phyloP scores from a whole-genome alignment of 352 stramenopile species.

The Pythium utonaiense region DNA sequence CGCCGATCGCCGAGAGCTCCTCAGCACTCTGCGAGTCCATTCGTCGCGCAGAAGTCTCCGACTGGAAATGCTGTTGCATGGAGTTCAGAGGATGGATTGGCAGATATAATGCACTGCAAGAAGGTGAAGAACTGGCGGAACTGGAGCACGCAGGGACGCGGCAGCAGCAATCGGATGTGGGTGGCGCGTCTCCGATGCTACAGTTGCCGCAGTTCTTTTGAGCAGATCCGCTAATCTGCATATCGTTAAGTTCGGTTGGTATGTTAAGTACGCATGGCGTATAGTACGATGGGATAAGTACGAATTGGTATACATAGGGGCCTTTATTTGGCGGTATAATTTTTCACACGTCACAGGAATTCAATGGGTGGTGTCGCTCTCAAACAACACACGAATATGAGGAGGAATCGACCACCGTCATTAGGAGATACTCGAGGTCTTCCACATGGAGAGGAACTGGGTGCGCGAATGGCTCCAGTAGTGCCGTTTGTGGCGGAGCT shows the following conservation, averaged over 20 bases:
- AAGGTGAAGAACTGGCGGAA: neutral
- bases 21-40: too few relatives aligned
- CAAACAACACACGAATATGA: neutral
- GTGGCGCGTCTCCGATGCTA: conserved; percentile 16
- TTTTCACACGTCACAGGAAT: conserved; percentile 14
- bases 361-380: neutral
- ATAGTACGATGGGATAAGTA: neutral
- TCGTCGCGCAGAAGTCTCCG: too few relatives aligned
- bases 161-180: too few relatives aligned
- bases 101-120: too few relatives aligned
- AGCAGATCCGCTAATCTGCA: neutral
- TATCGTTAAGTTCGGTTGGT: neutral
- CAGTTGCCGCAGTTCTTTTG: conserved; percentile 4
- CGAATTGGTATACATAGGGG: neutral
- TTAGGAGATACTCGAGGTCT: conserved; percentile 19
- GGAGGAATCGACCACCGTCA: conserved; percentile 15
- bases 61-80: too few relatives aligned
- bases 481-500: neutral
- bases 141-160: too few relatives aligned
- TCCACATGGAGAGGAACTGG: conserved; percentile 16
- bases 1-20: too few relatives aligned
- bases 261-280: neutral
- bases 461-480: conserved; percentile 13
- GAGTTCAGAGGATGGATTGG: too few relatives aligned
- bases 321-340: neutral